Evolutionary conservation across 805 yeast species (phyloP).

Genomic region (Scheffersomyces stipitis): DNA sequence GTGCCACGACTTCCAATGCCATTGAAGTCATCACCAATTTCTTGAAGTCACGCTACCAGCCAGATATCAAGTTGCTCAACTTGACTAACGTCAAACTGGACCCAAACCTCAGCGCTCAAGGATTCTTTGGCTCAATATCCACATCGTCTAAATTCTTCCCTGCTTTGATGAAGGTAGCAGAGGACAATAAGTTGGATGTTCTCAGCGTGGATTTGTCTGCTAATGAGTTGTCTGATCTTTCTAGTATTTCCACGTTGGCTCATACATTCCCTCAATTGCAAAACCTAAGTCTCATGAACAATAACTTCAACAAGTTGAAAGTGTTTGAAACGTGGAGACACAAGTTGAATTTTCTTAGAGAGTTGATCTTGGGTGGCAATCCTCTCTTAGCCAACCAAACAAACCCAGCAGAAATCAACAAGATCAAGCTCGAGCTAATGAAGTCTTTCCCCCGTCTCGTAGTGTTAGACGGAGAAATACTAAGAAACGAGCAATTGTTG

Average conservation of each 20-base stretch:
- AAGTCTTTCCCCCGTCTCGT: slow-evolving; percentile 76
- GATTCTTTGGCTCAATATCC: slow-evolving; percentile 60
- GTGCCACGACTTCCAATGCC: slow-evolving; percentile 36
- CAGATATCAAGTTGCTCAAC: slow-evolving; percentile 64
- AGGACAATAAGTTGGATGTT: slow-evolving; percentile 52
- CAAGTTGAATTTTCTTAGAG: slow-evolving; percentile 72
- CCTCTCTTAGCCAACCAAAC: slow-evolving; percentile 53
- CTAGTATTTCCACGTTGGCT: slow-evolving; percentile 61
- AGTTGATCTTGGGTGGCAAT: slow-evolving; percentile 74
- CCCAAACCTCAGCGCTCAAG: slow-evolving; percentile 55
- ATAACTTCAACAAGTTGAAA: slow-evolving; percentile 58
- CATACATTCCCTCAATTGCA: slow-evolving; percentile 71
- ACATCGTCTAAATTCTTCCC: slow-evolving; percentile 82
- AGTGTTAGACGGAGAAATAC: slow-evolving; percentile 71
- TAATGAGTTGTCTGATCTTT: slow-evolving; percentile 61
- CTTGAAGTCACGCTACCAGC: slow-evolving; percentile 65
- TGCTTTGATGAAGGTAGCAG: slow-evolving; percentile 83
- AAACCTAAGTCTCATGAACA: slow-evolving; percentile 79
- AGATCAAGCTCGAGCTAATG: slow-evolving; percentile 61
- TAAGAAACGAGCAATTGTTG: slow-evolving; percentile 72
- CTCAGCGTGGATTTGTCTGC: slow-evolving; percentile 68
- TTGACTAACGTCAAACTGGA: slow-evolving; percentile 66
- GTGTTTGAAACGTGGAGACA: slow-evolving; percentile 73
- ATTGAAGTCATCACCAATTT: slow-evolving; percentile 63
- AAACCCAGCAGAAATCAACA: slow-evolving; percentile 28